Base-by-base conservation (phyloP, 331 rosid genomes). In the Pyracantha coccinea region DNA sequence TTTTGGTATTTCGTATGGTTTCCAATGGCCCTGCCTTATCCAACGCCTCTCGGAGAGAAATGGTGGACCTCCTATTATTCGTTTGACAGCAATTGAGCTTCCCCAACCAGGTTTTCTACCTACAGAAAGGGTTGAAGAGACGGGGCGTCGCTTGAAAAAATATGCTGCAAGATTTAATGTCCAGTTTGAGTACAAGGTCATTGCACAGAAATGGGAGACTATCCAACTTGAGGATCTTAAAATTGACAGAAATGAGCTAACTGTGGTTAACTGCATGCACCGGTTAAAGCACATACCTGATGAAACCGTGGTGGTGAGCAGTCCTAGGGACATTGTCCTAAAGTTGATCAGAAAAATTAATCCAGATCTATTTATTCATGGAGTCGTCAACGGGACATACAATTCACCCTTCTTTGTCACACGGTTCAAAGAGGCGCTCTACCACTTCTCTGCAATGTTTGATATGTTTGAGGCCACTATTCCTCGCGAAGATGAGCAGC, bases 171-270 rank as follows among this genome's bases (percentile, higher is more conserved):
- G 74, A 15, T 82, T 85, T 38, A 52, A 69, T 7, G 80, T 85
- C 19, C 80, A 82, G 2, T 74, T 66, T 27, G 78, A 76, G 55
- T 77, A 10, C 77, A 75, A 78, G 5, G 69, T 68, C 60, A 70
- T 84, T 50, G 80, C 83, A 19, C 71, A 66, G 65, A 84, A 74
- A 62, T 84, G 85, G 88, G 83, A 80, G 12, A 74, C 83, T 13
- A 53, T 84, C 80, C 58, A 25, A 19, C 5, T 69, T 44, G 76
- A 78, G 29, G 84, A 79, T 50, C 84, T 85, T 35, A 74, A 75
- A 13, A 50, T 85, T 35, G 21, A 65, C n/a, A 52, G 58, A 71
- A 71, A 66, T 74, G 85, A 77, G 73, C n/a, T 82, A 7, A 32
- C 66, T 4, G 63, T 69, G 16, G 84, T 82, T 14, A 73, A 85